Percentiles rank a stretch among this genome's conserved stretches.
Evolutionary conservation across 2,329 filamentous ascomycete species (phyloP).

Genomic region (Stagonosporopsis rhizophila): DNA sequence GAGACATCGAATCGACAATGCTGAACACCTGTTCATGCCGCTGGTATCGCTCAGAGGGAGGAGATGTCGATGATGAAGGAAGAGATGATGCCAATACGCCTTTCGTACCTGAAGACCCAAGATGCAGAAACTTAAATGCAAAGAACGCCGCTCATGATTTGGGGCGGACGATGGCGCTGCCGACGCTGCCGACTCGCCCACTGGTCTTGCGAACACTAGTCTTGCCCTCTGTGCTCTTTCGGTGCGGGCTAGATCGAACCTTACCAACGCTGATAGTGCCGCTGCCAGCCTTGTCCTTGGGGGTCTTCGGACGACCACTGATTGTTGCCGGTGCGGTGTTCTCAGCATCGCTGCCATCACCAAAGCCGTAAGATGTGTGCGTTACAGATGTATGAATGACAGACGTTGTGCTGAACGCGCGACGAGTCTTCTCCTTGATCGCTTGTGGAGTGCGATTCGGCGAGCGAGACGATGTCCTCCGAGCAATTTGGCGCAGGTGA

Average conservation of each 20-base stretch:
- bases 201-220: conserved; percentile 60
- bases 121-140: conserved; percentile 17
- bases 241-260: conserved; percentile 51
- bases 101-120: conserved; percentile 29
- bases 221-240: conserved; percentile 57
- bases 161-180: conserved; percentile 39
- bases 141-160: conserved; percentile 35
- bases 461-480: conserved; percentile 69
- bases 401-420: conserved; percentile 76
- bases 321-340: conserved; percentile 46
- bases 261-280: conserved; percentile 54
- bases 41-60: conserved; percentile 17
- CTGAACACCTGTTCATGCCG: conserved; percentile 19
- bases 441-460: conserved; percentile 64
- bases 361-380: conserved; percentile 43
- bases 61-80: conserved; percentile 24
- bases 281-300: conserved; percentile 51
- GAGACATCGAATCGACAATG: conserved; percentile 24
- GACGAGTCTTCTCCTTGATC: conserved; percentile 68
- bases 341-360: conserved; percentile 57
- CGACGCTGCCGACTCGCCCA: conserved; percentile 58
- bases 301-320: conserved; percentile 54
- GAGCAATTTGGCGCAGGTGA: conserved; percentile 69
- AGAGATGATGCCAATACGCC: conserved; percentile 30
- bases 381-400: conserved; percentile 52